Evolutionary conservation across 768 basidiomycete genomes (phyloP).

Genomic region (Hericium alpestre): DNA sequence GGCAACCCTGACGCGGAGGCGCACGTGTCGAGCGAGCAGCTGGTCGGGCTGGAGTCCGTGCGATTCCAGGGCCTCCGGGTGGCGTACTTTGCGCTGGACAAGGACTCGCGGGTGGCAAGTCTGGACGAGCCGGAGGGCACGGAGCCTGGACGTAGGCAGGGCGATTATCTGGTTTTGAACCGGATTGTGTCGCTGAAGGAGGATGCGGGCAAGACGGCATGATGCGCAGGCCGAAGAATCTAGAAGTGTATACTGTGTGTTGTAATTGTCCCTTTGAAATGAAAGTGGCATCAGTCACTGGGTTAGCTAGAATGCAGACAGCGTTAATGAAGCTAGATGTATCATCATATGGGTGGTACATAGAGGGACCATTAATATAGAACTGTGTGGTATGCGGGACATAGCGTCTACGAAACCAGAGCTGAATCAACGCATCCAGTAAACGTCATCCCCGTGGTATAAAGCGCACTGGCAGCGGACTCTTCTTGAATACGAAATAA

Average conservation of each 20-base stretch:
- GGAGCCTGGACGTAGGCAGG: slow-evolving; percentile 39
- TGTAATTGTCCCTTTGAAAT: no score
- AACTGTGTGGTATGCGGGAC: no score
- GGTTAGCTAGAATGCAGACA: no score
- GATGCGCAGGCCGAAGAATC: neutral
- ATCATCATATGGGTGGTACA: no score
- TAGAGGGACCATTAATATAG: no score
- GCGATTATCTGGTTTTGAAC: slow-evolving; percentile 80
- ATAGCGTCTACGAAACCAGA: no score
- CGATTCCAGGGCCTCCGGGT: slow-evolving; percentile 95
- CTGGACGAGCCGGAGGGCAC: slow-evolving; percentile 43
- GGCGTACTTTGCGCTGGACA: slow-evolving; percentile 90
- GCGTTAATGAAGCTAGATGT: no score
- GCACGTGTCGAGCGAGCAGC: slow-evolving; percentile 62
- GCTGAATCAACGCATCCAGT: no score
- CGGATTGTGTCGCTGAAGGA: slow-evolving; percentile 92
- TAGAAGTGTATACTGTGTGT: no score
- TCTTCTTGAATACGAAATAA: neutral
- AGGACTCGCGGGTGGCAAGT: slow-evolving; percentile 61
- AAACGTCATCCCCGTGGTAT: no score
- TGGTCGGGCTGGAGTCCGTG: slow-evolving; percentile 84
- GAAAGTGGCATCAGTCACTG: no score
- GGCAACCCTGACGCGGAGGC: slow-evolving; percentile 46
- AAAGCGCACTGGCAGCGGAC: no score
- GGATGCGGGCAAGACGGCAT: slow-evolving; percentile 65